Percentiles rank a stretch among this genome's conserved stretches.
Evolutionary conservation across 176 grass and related monocot genomes (phyloP).

Genomic region (sorghum (Sorghum bicolor)): DNA sequence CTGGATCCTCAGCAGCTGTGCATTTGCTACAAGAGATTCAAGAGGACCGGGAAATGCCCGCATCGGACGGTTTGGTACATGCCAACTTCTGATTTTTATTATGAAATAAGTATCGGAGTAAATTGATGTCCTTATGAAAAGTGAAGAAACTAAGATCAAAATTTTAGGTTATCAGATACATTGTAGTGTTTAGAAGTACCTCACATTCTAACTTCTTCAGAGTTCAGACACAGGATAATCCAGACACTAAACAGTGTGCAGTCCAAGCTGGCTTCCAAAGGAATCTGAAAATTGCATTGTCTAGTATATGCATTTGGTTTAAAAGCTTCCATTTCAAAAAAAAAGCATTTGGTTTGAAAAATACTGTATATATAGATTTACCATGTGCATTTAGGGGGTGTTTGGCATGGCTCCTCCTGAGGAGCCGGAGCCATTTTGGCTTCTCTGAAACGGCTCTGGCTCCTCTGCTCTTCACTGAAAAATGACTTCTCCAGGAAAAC

Average conservation of each 20-base stretch:
- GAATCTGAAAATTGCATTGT: not conserved
- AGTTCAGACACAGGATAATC: not conserved
- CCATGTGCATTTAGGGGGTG: no score
- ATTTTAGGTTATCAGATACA: not conserved
- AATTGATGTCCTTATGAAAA: no score
- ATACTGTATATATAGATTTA: no score
- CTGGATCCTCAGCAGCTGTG: not conserved
- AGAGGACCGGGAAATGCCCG: constrained; percentile 14
- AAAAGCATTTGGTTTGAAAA: not conserved
- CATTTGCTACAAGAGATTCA: constrained; percentile 1
- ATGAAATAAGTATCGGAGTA: no score
- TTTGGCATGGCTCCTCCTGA: no score
- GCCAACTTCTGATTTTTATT: not conserved
- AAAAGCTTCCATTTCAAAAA: no score
- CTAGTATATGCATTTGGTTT: not conserved
- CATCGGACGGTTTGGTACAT: constrained; percentile 32
- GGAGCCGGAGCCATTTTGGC: no score
- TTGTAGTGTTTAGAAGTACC: not conserved
- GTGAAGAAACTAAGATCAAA: not conserved
- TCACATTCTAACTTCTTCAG: not conserved
- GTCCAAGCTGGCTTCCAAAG: no score
- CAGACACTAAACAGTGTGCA: not conserved
- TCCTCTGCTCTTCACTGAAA: no score
- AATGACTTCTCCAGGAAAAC: no score
- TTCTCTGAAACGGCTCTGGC: no score